These are phyloP conservation scores for Geotrichum candidum DNA, from an alignment of 1,139 yeast genomes.

Conservation along the genomic window DNA sequence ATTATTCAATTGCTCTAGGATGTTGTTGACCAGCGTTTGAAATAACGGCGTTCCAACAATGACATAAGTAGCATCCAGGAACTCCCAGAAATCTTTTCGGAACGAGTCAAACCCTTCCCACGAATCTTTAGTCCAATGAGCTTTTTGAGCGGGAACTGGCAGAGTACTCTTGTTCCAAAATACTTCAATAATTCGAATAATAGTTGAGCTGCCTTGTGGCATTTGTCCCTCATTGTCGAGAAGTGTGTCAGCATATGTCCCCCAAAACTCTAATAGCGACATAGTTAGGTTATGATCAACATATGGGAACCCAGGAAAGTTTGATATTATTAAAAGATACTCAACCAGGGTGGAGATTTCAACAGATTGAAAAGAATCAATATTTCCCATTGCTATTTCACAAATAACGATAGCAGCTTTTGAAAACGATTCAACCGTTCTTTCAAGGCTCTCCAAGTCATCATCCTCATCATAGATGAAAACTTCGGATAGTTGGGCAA, in stretches of 20 bases:
- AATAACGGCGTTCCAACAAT: constrained; percentile 55
- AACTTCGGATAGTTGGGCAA: not conserved
- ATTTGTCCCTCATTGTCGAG: constrained; percentile 46
- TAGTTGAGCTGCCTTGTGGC: constrained; percentile 31
- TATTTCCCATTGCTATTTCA: constrained; percentile 9
- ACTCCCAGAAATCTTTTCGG: constrained; percentile 68
- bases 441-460: constrained; percentile 17
- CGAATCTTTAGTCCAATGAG: constrained; percentile 29
- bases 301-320: constrained; percentile 55
- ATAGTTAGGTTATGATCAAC: constrained; percentile 64
- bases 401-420: constrained; percentile 14
- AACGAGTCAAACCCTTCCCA: constrained; percentile 58
- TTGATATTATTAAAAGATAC: constrained; percentile 50
- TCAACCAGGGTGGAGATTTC: constrained; percentile 21
- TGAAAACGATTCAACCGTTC: constrained; percentile 12
- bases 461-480: constrained; percentile 17
- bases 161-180: constrained; percentile 61
- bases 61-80: constrained; percentile 64
- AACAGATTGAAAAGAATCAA: constrained; percentile 1
- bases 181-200: constrained; percentile 44
- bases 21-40: constrained; percentile 44
- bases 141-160: constrained; percentile 28
- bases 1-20: constrained; percentile 29
- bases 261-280: constrained; percentile 75
- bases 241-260: constrained; percentile 59